These are phyloP conservation scores for Gentiana dahurica DNA, from an alignment of 257 asterid genomes.

Conservation along the genomic window DNA sequence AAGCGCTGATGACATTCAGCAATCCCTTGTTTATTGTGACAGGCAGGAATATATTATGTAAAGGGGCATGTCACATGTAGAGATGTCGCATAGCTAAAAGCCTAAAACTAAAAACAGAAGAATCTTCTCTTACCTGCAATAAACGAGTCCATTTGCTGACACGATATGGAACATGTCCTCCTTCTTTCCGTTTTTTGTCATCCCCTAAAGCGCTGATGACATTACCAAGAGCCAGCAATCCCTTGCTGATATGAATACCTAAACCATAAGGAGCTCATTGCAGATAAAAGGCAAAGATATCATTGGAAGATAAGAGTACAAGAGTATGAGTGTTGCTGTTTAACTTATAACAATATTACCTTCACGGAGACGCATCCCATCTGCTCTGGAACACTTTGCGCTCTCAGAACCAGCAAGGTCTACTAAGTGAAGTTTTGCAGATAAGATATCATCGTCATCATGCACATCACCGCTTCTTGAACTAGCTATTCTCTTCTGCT, in stretches of 20 bases:
- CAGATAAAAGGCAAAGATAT: too few species aligned
- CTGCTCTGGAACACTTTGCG: conserved; percentile 98
- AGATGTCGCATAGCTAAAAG: conserved; percentile 1
- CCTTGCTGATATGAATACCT: conserved; percentile 98
- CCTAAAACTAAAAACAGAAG: not conserved
- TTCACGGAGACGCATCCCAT: conserved; percentile 83
- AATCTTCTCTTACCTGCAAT: conserved; percentile 44
- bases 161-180: conserved; percentile 97
- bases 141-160: conserved; percentile 96
- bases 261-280: conserved; percentile 4
- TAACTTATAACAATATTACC: conserved; percentile 34
- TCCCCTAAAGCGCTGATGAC: conserved; percentile 98
- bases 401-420: conserved; percentile 99
- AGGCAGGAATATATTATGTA: too few species aligned
- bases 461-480: conserved; percentile 24
- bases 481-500: conserved; percentile 50
- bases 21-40: conserved; percentile 51
- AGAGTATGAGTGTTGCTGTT: not conserved
- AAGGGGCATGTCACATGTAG: not conserved
- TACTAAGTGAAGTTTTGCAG: conserved; percentile 89
- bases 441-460: conserved; percentile 70
- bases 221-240: conserved; percentile 91
- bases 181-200: conserved; percentile 90
- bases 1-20: conserved; percentile 91
- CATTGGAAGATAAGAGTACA: not conserved